A percentile compares a stretch with the other conserved stretches of the same genome.
These are phyloP conservation scores for Globisporangium cystogenes DNA, from an alignment of 352 stramenopile species.

Conservation along the genomic window DNA sequence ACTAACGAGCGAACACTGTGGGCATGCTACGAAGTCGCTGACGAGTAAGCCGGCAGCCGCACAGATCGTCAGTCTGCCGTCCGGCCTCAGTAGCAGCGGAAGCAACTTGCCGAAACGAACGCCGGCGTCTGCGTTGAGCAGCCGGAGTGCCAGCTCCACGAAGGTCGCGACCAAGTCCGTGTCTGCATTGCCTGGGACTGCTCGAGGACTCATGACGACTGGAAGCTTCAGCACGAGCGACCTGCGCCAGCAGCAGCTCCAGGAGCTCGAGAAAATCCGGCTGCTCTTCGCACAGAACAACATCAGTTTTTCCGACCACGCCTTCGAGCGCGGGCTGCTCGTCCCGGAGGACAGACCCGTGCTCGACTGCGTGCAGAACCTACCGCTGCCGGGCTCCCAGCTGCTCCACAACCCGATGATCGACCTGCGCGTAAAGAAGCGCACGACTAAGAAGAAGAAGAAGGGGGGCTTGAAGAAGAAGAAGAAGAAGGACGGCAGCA, in stretches of 20 bases:
- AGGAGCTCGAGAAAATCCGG: conserved; percentile 64
- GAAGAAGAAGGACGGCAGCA: conserved; percentile 26
- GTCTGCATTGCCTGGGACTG: neutral
- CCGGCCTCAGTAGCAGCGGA: neutral
- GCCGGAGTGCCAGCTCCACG: neutral
- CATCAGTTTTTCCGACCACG: conserved; percentile 25
- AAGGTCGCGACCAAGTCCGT: conserved; percentile 2
- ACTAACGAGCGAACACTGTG: neutral
- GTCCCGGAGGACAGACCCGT: conserved; percentile 49
- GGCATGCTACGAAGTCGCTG: neutral
- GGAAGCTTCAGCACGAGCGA: conserved; percentile 43
- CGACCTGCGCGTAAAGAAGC: conserved; percentile 25
- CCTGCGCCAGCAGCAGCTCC: conserved; percentile 41
- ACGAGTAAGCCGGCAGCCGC: neutral
- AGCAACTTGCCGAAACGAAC: neutral
- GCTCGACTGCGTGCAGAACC: conserved; percentile 41
- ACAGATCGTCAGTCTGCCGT: neutral
- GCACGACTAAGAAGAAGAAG: conserved; percentile 31
- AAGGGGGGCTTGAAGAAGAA: conserved; percentile 33
- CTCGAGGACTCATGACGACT: conserved; percentile 1
- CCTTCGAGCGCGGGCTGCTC: conserved; percentile 50
- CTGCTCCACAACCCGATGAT: conserved; percentile 45
- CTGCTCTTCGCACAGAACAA: conserved; percentile 49
- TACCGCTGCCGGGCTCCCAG: conserved; percentile 40
- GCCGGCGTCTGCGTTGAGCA: neutral